Conservation (phyloP, 345 rosid genomes). For the Eucalyptus regnans region DNA sequence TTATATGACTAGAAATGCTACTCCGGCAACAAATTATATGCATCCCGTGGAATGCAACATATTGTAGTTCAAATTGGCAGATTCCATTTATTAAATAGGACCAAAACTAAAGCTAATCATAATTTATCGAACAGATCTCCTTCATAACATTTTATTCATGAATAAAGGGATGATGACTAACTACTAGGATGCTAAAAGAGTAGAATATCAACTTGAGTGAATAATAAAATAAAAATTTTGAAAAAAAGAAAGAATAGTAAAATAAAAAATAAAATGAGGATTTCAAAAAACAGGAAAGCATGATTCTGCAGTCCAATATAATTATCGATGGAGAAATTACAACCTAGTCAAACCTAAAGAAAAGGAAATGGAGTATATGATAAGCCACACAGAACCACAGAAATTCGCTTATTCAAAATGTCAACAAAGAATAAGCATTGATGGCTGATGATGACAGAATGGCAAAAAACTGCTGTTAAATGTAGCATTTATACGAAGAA, state of each 20-base stretch:
- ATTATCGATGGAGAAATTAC: neutral
- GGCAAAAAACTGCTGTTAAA: neutral
- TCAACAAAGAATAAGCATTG: neutral
- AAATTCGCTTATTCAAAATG: neutral
- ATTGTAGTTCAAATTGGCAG: too few relatives aligned
- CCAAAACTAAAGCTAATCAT: neutral
- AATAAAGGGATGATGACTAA: neutral
- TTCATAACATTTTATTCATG: neutral
- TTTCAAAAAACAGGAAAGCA: neutral
- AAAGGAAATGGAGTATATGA: neutral
- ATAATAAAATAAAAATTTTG: neutral
- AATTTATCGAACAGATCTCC: neutral
- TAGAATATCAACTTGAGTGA: neutral
- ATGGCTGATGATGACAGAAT: neutral
- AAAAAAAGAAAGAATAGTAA: neutral
- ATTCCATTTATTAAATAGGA: neutral
- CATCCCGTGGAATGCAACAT: too few relatives aligned
- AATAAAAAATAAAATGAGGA: neutral
- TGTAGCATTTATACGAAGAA: neutral
- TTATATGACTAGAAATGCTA: neutral
- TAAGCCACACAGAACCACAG: neutral
- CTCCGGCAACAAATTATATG: fast-evolving
- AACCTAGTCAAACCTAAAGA: neutral
- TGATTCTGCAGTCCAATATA: neutral
- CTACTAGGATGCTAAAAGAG: neutral